Base-by-base conservation (phyloP, 2,329 filamentous ascomycete genomes). In the Cercospora citrullina region DNA sequence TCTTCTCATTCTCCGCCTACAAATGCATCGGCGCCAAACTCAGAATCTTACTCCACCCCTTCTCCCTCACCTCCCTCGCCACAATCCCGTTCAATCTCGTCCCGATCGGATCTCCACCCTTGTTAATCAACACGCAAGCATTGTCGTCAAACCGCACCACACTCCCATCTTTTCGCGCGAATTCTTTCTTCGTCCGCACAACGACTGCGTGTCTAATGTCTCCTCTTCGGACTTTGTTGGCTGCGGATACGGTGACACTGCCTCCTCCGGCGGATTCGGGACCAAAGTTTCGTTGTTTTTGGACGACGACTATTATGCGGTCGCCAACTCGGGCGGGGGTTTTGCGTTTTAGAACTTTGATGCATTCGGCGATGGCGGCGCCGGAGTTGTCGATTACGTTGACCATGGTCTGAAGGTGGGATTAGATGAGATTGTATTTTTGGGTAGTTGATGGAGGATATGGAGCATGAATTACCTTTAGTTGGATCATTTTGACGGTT, bases 331-430 rank as follows among this genome's bases (percentile, higher is more conserved):
- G 90, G 68, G 94, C 95, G 77, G 90, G 88, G 74, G 89, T 85
- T 84, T 97, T 96, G 84, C 94, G 95, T 78, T 92, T 92, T 77
- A 99, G 85, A 71, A 98, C 91, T 79, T 94, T 91, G 80, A 91
- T 92, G 84, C 95, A 99, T 84, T 99, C 95, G 83, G 98, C 95
- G 74, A 99, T 86, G 76, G 95, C 94, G 75, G 95, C 95, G 79
- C 95, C 95, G 73, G 95, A 98, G 86, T 97, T 99, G 90, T 99
- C 95, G 88, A 99, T 98, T 90, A 95, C 98, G 84, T 95, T 97
- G 77, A 99, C 88, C 88, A 99, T 93, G 79, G 94, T 91, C 95
- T 97, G 74, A 4, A n/a, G 31, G 12, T 39, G 8, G 51, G 21
- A 42, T 51, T 64, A 45, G 48, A 51, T 30, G 36, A 53, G 30